Evolutionary conservation across 73 alveolate genomes (phyloP), one percentile per base, ranked within the genome.

Genomic region (Stentor coeruleus): DNA sequence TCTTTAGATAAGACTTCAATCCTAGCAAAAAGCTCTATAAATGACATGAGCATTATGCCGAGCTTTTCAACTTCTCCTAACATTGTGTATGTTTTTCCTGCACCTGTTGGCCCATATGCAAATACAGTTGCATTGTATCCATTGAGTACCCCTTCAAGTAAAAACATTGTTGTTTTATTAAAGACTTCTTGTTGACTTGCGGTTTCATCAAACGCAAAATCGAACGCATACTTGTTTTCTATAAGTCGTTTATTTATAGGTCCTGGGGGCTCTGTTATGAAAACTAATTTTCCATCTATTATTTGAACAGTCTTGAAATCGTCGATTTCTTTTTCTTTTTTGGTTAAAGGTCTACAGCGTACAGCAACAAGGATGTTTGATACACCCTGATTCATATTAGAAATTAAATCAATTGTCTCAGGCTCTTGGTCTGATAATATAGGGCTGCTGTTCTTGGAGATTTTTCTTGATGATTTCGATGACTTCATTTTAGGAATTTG

Each of bases 21-120:
- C 74, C 81, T 58, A 15, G 81, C 89, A 85, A 95, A 95, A 59
- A 95, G 75, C 49, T 95, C 99, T 28, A 83, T 77, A 59, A 95
- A 84, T 14, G 99, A 93, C 72, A 91, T 39, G 72, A 89, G 93
- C 97, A 93, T 93, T n/a, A 92, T 88, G 3, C 99, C 99, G 0
- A 98, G 98, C 80, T 91, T 93, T 33, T 87, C 89, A 55, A 89
- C 94, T 41, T 88, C 86, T 11, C 99, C 99, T 37, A 93, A 66
- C 99, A 95, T 95, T 3, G 98, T 96, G 88, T 90, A 96, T 15
- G 99, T 96, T 81, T 96, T 96, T 58, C 99, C 99, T 77, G 97
- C 83, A 20, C 99, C 99, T 2, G 99, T 97, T 81, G 97, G 95
- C 0, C 99, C 99, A 89, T 97, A 97, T 3, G 99, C 99, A 81